Percentiles rank a stretch among this genome's conserved stretches.
phyloP scores from a whole-genome alignment of 1,284 basidiomycete genomes.

The Rhodotorula sp. region DNA sequence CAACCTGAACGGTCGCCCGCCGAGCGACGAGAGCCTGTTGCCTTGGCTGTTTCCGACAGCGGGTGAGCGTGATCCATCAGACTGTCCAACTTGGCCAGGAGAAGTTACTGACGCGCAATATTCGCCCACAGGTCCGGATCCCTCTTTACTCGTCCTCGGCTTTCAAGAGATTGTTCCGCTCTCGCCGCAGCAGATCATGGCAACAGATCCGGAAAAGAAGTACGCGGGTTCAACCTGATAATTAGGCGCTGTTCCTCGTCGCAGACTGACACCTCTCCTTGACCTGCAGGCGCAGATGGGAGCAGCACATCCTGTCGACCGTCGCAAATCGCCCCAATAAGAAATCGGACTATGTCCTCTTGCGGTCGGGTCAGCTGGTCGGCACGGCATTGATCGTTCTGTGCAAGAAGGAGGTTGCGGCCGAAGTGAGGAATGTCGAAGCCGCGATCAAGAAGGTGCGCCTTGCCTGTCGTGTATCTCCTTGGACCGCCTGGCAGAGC shows the following conservation, averaged over 20 bases:
- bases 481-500: background rate
- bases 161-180: conserved; percentile 98
- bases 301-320: conserved; percentile 73
- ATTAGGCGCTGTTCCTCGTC: too few species aligned
- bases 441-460: conserved; percentile 82
- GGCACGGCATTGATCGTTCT: conserved; percentile 88
- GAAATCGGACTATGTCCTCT: conserved; percentile 72
- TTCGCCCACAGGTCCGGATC: conserved; percentile 55
- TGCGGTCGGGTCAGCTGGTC: conserved; percentile 90
- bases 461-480: background rate
- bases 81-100: background rate
- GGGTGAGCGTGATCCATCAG: background rate
- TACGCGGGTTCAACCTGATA: conserved; percentile 41
- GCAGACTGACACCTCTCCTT: conserved; percentile 10
- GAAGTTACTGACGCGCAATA: background rate
- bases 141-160: conserved; percentile 85
- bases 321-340: conserved; percentile 64
- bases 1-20: conserved; percentile 88
- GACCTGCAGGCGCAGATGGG: conserved; percentile 72
- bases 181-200: conserved; percentile 85
- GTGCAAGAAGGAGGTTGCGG: conserved; percentile 71
- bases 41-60: conserved; percentile 75
- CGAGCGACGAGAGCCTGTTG: conserved; percentile 71
- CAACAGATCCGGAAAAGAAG: conserved; percentile 94
- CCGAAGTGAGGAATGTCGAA: conserved; percentile 84